Conservation (phyloP, 1,284 basidiomycete genomes). For the Ceratobasidium papillatum region DNA sequence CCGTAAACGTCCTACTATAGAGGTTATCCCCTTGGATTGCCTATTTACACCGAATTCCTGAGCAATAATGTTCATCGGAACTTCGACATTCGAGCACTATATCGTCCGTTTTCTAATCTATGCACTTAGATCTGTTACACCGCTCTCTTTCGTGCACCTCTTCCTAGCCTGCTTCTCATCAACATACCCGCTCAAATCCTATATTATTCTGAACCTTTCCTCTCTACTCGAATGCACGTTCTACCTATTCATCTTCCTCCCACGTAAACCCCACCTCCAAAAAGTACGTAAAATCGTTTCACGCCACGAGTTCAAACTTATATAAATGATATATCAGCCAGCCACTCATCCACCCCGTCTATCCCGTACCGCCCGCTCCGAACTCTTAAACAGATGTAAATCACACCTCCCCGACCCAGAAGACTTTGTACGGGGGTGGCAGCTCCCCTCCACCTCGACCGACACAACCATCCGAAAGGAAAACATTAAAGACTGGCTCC, state of each 20-base stretch:
- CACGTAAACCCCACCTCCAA: conserved; percentile 59
- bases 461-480: conserved; percentile 54
- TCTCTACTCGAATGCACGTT: conserved; percentile 58
- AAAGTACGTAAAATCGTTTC: conserved; percentile 52
- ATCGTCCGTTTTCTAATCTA: neutral
- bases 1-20: no score
- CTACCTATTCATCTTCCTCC: conserved; percentile 61
- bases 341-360: conserved; percentile 56
- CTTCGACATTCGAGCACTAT: neutral
- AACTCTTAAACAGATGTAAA: conserved; percentile 62
- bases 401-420: conserved; percentile 49
- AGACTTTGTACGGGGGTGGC: conserved; percentile 63
- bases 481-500: conserved; percentile 68
- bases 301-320: neutral
- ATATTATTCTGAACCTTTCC: neutral
- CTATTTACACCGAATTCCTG: no score
- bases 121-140: neutral
- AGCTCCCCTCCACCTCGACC: conserved; percentile 52
- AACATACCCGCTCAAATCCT: neutral
- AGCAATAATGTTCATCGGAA: conserved; percentile 19
- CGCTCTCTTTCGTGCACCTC: conserved; percentile 13
- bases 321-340: conserved; percentile 54
- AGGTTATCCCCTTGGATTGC: no score
- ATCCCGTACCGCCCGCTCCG: conserved; percentile 57
- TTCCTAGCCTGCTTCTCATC: neutral